Evolutionary conservation across 2,329 filamentous ascomycete genomes (phyloP).

Genomic region (Monilinia fructicola): DNA sequence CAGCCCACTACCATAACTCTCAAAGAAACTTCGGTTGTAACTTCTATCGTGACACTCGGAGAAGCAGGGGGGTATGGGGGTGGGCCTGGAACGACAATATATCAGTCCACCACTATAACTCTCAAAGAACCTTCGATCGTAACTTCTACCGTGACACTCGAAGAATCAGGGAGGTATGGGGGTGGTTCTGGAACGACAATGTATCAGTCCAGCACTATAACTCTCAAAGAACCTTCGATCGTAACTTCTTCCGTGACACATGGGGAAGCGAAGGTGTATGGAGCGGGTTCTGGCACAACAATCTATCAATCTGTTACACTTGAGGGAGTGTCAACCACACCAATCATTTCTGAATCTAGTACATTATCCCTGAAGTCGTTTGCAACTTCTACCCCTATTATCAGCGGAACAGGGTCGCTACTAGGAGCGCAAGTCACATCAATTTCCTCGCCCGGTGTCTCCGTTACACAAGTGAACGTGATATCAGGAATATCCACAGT

Average conservation of each 20-base stretch:
- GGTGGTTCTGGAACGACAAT: background rate
- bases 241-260: constrained; percentile 9
- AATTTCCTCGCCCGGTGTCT: background rate
- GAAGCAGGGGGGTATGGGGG: background rate
- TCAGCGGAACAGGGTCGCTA: constrained; percentile 13
- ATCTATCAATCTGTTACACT: constrained; percentile 16
- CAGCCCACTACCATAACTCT: constrained; percentile 19
- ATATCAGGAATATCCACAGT: constrained; percentile 21
- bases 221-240: background rate
- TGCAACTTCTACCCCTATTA: constrained; percentile 12
- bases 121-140: background rate
- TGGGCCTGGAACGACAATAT: constrained; percentile 6
- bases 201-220: constrained; percentile 13
- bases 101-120: constrained; percentile 18
- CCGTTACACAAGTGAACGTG: constrained; percentile 21
- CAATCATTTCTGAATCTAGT: constrained; percentile 8
- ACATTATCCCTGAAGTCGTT: constrained; percentile 16
- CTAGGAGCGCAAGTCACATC: constrained; percentile 12
- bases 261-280: background rate
- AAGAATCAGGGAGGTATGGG: background rate
- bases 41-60: constrained; percentile 12
- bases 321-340: background rate
- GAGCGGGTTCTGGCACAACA: too few species aligned
- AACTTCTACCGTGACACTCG: constrained; percentile 13
- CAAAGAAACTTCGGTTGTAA: background rate